A percentile compares a stretch with the other conserved stretches of the same genome.
Evolutionary conservation across 2,329 filamentous ascomycete species (phyloP).

Genomic region (Penicillium occitanis): DNA sequence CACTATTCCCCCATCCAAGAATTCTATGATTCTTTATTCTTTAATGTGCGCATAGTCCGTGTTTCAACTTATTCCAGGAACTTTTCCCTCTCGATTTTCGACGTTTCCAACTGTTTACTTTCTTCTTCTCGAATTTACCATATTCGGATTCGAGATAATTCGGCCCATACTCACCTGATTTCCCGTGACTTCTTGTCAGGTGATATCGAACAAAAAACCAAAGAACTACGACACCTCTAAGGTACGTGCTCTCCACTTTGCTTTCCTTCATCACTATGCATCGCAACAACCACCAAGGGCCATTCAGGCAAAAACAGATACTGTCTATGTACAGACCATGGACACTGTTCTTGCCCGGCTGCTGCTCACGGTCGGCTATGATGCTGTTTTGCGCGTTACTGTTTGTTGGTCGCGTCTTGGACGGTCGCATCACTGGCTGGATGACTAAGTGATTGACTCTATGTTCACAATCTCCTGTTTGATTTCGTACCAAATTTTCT

Average conservation of each 20-base stretch:
- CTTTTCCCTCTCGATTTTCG: slow-evolving; percentile 20
- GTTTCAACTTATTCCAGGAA: background rate
- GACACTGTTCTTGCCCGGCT: background rate
- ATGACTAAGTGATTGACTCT: background rate
- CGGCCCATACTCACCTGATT: slow-evolving; percentile 27
- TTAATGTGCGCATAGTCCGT: background rate
- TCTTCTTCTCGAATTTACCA: slow-evolving; percentile 29
- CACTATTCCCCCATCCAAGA: background rate
- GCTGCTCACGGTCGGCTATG: slow-evolving; percentile 13
- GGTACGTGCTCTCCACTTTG: slow-evolving; percentile 19
- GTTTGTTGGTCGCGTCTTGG: slow-evolving; percentile 16
- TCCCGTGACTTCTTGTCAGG: slow-evolving; percentile 46
- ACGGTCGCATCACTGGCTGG: slow-evolving; percentile 17
- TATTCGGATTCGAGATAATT: slow-evolving; percentile 32
- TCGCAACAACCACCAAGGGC: slow-evolving; percentile 13
- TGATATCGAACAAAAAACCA: slow-evolving; percentile 33
- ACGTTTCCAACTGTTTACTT: slow-evolving; percentile 21
- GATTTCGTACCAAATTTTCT: background rate
- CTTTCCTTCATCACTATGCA: slow-evolving; percentile 2
- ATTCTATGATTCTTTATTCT: slow-evolving; percentile 8
- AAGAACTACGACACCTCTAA: slow-evolving; percentile 4
- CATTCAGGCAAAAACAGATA: background rate
- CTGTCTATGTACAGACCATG: slow-evolving; percentile 1
- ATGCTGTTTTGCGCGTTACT: slow-evolving; percentile 8
- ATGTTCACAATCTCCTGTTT: slow-evolving; percentile 1